Percentiles rank a stretch among this genome's conserved stretches.
Conservation (phyloP, 257 asterid genomes). For the Capsicum pubescens region DNA sequence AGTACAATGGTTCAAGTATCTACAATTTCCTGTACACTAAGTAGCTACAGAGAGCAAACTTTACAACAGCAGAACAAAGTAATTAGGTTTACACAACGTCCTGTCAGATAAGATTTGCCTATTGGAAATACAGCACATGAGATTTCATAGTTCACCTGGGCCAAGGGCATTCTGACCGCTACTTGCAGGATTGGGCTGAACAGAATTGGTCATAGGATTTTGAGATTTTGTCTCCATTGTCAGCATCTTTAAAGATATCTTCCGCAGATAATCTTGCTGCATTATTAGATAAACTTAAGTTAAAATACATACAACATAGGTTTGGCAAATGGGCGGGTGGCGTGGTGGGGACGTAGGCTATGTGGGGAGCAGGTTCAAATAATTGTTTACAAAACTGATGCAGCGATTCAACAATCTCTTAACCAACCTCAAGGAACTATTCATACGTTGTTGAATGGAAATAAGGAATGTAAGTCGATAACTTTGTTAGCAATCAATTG, state of each 20-base stretch:
- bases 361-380: neutral
- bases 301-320: neutral
- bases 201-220: slow-evolving; percentile 56
- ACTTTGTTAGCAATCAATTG: too few relatives aligned
- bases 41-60: neutral
- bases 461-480: too few relatives aligned
- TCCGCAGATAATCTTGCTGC: slow-evolving; percentile 65
- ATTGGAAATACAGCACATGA: neutral
- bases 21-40: neutral
- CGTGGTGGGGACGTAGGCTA: neutral
- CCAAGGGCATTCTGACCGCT: slow-evolving; percentile 58
- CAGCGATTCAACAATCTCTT: neutral
- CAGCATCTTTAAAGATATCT: too few relatives aligned
- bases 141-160: slow-evolving; percentile 50
- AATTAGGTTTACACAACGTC: neutral
- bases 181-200: slow-evolving; percentile 57
- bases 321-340: neutral
- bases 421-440: neutral
- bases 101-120: neutral
- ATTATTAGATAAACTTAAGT: slow-evolving; percentile 25
- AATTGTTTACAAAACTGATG: neutral
- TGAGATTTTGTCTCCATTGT: slow-evolving; percentile 43
- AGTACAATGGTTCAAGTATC: neutral
- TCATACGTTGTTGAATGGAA: neutral
- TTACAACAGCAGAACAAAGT: neutral